Conservation (phyloP, 352 stramenopile species). For the Phytophthora lateralis region DNA sequence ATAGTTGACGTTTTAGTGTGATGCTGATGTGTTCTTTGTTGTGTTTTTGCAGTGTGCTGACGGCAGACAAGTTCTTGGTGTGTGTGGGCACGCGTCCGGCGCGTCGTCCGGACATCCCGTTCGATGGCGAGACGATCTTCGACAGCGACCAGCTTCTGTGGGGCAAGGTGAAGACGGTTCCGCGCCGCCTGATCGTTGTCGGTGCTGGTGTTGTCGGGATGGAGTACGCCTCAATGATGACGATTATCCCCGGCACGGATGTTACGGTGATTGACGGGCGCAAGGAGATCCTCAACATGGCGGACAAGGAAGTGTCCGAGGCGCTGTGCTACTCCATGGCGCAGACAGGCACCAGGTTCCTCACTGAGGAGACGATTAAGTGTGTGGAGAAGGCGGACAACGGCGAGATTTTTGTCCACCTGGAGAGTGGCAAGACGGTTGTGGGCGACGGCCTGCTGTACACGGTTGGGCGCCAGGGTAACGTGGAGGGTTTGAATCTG, state of each 20-base stretch:
- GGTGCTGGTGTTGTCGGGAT: conserved; percentile 91
- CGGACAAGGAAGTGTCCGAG: conserved; percentile 87
- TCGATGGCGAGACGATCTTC: conserved; percentile 88
- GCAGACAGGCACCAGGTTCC: conserved; percentile 87
- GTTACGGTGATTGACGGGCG: conserved; percentile 90
- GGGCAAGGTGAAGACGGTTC: conserved; percentile 72
- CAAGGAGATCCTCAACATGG: conserved; percentile 89
- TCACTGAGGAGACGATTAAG: conserved; percentile 81
- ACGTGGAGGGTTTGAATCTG: conserved; percentile 86
- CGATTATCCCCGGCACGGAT: conserved; percentile 88
- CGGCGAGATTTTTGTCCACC: conserved; percentile 74
- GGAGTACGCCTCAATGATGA: conserved; percentile 93
- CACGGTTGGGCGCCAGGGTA: conserved; percentile 86
- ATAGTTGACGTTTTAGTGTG: neutral
- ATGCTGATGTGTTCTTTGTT: conserved; percentile 6
- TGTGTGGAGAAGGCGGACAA: conserved; percentile 66
- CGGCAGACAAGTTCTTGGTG: conserved; percentile 87
- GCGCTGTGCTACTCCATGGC: conserved; percentile 90
- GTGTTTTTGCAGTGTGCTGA: conserved; percentile 60
- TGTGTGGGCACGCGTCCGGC: conserved; percentile 86
- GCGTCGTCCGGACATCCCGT: conserved; percentile 79
- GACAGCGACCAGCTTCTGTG: conserved; percentile 88
- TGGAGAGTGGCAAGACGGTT: conserved; percentile 89
- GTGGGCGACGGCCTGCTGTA: conserved; percentile 86
- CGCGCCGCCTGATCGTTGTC: conserved; percentile 81